phyloP scores from a whole-genome alignment of 768 basidiomycete genomes.

The Psilocybe azurescens region DNA sequence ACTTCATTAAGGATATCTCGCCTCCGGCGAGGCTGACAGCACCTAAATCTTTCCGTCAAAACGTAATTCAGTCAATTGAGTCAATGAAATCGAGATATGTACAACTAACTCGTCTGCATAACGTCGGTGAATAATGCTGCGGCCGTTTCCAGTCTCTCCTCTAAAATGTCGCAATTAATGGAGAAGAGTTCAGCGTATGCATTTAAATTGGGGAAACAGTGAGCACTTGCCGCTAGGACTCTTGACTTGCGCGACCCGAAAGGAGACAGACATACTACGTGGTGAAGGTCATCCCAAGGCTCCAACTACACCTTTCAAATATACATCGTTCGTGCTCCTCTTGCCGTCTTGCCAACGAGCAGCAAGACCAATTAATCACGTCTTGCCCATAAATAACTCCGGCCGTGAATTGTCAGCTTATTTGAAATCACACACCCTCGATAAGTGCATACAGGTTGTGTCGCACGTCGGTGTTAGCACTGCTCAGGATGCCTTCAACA shows the following conservation, averaged over 20 bases:
- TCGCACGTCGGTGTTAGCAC: neutral
- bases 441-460: no score
- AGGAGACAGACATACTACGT: neutral
- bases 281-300: neutral
- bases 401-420: neutral
- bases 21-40: conserved; percentile 31
- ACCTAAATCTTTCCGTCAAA: conserved; percentile 24
- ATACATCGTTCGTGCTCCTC: no score
- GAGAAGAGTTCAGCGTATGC: neutral
- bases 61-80: neutral
- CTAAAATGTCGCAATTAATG: conserved; percentile 3
- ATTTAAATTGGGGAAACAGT: neutral
- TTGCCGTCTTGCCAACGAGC: neutral
- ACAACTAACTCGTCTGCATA: conserved; percentile 25
- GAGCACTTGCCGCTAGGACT: neutral
- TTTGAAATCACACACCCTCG: no score
- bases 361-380: no score
- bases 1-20: conserved; percentile 26
- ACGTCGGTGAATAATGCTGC: conserved; percentile 26
- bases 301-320: neutral
- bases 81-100: neutral
- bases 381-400: no score
- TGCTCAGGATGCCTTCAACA: neutral
- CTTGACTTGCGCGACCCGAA: neutral
- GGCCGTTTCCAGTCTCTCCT: conserved; percentile 20